Percentiles rank a stretch among this genome's conserved stretches.
These are phyloP conservation scores for Skeletonema grethae DNA, from an alignment of 108 stramenopile genomes.

Conservation along the genomic window DNA sequence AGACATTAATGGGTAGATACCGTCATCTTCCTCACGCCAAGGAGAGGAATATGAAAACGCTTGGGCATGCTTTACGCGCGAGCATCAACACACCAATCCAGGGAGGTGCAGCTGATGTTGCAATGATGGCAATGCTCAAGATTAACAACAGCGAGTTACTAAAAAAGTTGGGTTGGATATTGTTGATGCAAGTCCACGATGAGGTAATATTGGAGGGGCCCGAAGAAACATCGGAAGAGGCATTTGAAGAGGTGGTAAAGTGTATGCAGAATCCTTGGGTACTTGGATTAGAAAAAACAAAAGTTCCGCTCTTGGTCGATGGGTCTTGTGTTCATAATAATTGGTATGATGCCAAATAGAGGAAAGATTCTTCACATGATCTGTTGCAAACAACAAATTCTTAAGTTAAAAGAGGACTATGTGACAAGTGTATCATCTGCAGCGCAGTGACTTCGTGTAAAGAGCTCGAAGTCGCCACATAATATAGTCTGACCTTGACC, in stretches of 20 bases:
- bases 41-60: constrained; percentile 34
- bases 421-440: no score
- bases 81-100: constrained; percentile 99
- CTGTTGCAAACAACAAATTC: background rate
- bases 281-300: constrained; percentile 78
- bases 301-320: constrained; percentile 94
- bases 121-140: constrained; percentile 99
- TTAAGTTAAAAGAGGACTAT: background rate
- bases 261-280: constrained; percentile 98
- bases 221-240: constrained; percentile 95
- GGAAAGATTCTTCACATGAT: background rate
- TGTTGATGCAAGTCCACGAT: constrained; percentile 99
- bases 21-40: constrained; percentile 89
- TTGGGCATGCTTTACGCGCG: constrained; percentile 89
- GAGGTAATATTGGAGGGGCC: constrained; percentile 99
- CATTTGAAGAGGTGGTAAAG: constrained; percentile 82
- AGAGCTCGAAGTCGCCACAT: no score
- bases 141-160: constrained; percentile 83
- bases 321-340: constrained; percentile 87
- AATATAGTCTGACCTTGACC: no score
- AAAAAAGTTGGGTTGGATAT: constrained; percentile 90
- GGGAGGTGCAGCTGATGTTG: constrained; percentile 98
- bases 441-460: no score
- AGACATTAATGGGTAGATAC: constrained; percentile 97
- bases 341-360: constrained; percentile 99